phyloP scores from a whole-genome alignment of 2,329 filamentous ascomycete genomes.

The Mycocentrospora acerina region DNA sequence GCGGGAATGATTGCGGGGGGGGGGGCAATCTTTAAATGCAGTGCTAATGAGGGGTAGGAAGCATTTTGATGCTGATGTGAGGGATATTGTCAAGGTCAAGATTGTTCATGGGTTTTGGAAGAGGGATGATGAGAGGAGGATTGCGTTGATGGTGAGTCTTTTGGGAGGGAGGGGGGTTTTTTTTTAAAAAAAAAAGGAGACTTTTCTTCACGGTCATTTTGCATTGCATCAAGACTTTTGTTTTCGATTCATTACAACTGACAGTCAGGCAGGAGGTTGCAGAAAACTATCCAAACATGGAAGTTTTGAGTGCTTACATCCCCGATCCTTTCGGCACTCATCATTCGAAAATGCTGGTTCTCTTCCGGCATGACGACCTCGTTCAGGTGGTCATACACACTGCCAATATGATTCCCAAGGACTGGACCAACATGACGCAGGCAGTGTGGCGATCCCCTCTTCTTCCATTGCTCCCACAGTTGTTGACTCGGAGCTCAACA shows the following conservation, averaged over 20 bases:
- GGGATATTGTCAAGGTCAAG: conserved; percentile 55
- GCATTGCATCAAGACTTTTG: too few species aligned
- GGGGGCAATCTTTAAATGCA: neutral
- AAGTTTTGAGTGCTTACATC: conserved; percentile 73
- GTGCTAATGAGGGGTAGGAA: conserved; percentile 26
- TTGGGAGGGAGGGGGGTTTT: too few species aligned
- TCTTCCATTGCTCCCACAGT: conserved; percentile 54
- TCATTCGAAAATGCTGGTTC: conserved; percentile 81
- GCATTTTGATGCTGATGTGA: conserved; percentile 60
- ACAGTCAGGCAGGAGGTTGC: conserved; percentile 58
- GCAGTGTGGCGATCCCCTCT: conserved; percentile 76
- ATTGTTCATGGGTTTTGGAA: conserved; percentile 69
- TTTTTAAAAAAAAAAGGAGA: too few species aligned
- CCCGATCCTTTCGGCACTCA: conserved; percentile 85
- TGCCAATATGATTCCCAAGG: conserved; percentile 84
- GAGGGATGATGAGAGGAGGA: conserved; percentile 62
- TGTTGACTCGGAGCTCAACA: neutral
- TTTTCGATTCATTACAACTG: conserved; percentile 1
- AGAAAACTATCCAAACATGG: conserved; percentile 64
- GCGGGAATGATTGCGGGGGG: too few species aligned
- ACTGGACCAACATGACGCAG: conserved; percentile 89
- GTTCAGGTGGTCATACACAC: conserved; percentile 84
- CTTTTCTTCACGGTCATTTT: too few species aligned
- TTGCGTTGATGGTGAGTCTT: conserved; percentile 57
- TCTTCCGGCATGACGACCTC: conserved; percentile 73